Conservation (phyloP, 768 basidiomycete species). For the Naematelia aurantialba region DNA sequence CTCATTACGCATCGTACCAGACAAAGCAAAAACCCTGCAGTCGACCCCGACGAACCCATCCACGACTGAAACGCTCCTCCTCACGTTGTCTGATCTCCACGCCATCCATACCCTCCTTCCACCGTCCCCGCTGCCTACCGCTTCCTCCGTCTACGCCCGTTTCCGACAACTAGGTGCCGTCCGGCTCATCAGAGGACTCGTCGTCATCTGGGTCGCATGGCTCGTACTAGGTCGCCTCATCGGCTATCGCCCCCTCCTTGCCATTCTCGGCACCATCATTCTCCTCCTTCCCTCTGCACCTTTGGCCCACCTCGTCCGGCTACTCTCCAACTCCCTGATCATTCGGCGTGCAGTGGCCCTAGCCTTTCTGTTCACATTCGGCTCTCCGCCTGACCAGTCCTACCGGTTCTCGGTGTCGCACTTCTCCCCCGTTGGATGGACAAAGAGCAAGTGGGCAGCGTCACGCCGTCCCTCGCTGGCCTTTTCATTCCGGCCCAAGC, state of each 20-base stretch:
- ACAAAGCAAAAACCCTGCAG: conserved; percentile 55
- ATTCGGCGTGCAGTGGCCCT: conserved; percentile 59
- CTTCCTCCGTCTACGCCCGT: conserved; percentile 43
- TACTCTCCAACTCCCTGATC: conserved; percentile 55
- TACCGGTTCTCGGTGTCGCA: conserved; percentile 53
- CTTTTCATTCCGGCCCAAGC: conserved; percentile 56
- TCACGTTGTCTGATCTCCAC: conserved; percentile 63
- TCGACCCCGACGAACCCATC: conserved; percentile 29
- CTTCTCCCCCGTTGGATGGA: conserved; percentile 66
- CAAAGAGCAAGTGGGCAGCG: conserved; percentile 61
- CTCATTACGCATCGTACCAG: conserved; percentile 27
- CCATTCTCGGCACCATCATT: conserved; percentile 30
- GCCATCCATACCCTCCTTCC: conserved; percentile 57
- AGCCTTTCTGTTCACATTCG: conserved; percentile 66
- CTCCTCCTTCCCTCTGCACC: conserved; percentile 42
- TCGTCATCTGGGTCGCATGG: conserved; percentile 42
- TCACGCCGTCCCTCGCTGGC: conserved; percentile 56
- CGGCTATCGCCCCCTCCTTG: conserved; percentile 28
- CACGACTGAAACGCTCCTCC: conserved; percentile 42
- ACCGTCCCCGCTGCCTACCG: conserved; percentile 55
- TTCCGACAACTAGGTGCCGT: conserved; percentile 30
- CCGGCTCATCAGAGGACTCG: conserved; percentile 26
- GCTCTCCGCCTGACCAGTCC: conserved; percentile 60
- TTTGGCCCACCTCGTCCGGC: conserved; percentile 35
- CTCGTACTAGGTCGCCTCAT: conserved; percentile 26